Percentiles rank a stretch among this genome's conserved stretches.
These are phyloP conservation scores for Sutorius australiensis DNA, from an alignment of 768 basidiomycete species.

Conservation along the genomic window DNA sequence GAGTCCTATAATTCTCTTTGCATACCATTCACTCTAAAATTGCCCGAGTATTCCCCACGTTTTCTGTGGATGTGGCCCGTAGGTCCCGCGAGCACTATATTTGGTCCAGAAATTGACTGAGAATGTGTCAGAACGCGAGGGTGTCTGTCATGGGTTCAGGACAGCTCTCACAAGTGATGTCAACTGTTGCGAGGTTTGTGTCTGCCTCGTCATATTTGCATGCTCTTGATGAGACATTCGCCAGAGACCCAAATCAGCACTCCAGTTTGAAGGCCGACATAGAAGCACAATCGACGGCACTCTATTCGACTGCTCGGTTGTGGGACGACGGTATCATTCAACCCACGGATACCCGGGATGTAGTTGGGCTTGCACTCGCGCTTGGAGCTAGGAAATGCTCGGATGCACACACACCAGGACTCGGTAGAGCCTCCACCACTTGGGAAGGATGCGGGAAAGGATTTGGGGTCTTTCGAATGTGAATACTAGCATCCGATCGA, in stretches of 20 bases:
- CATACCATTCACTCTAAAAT: slow-evolving; percentile 3
- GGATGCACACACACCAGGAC: slow-evolving; percentile 8
- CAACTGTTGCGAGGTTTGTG: slow-evolving; percentile 74
- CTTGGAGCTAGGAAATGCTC: slow-evolving; percentile 54
- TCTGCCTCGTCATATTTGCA: not conserved
- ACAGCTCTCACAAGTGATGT: slow-evolving; percentile 92
- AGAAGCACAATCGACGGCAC: slow-evolving; percentile 81
- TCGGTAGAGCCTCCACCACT: slow-evolving; percentile 28
- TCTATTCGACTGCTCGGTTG: slow-evolving; percentile 87
- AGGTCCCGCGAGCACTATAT: slow-evolving; percentile 28
- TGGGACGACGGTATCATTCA: slow-evolving; percentile 94
- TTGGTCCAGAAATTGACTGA: slow-evolving; percentile 8
- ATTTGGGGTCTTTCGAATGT: slow-evolving; percentile 95
- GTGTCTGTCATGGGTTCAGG: slow-evolving; percentile 95
- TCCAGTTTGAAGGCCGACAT: slow-evolving; percentile 73
- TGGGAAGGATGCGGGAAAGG: slow-evolving; percentile 70
- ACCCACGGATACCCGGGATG: slow-evolving; percentile 84
- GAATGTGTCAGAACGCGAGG: slow-evolving; percentile 66
- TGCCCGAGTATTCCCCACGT: slow-evolving; percentile 76
- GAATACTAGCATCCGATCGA: slow-evolving; percentile 23
- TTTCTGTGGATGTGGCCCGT: slow-evolving; percentile 99
- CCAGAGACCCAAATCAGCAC: slow-evolving; percentile 78
- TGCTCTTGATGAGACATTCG: not conserved
- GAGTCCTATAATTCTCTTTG: slow-evolving; percentile 32
- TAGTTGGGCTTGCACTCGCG: slow-evolving; percentile 82